These are phyloP conservation scores for Phytophthora colocasiae DNA, from an alignment of 352 stramenopile species.

Conservation along the genomic window DNA sequence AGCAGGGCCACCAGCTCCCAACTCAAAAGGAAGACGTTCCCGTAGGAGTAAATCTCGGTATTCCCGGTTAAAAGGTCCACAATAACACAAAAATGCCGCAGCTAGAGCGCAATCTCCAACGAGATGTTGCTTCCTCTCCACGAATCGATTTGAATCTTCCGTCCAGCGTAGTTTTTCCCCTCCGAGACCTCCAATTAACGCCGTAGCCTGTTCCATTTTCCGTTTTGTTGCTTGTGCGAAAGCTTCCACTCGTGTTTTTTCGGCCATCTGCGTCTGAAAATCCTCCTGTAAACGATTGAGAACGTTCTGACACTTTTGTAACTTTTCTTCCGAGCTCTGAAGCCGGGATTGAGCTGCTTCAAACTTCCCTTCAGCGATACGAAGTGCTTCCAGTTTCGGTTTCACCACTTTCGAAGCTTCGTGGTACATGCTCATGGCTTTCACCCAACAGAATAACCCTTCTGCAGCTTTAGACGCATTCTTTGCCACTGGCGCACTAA, in stretches of 20 bases:
- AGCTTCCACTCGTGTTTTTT: slow-evolving; percentile 89
- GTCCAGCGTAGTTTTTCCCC: slow-evolving; percentile 90
- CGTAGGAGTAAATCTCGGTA: slow-evolving; percentile 72
- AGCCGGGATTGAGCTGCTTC: slow-evolving; percentile 84
- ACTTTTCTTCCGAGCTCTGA: slow-evolving; percentile 72
- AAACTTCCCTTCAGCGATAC: slow-evolving; percentile 87
- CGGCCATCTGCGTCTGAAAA: slow-evolving; percentile 91
- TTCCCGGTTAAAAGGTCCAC: slow-evolving; percentile 91
- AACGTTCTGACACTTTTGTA: slow-evolving; percentile 69
- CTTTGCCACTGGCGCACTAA: slow-evolving; percentile 77
- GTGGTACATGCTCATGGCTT: slow-evolving; percentile 93
- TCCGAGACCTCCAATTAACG: slow-evolving; percentile 86
- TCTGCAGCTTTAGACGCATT: slow-evolving; percentile 93
- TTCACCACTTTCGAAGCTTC: slow-evolving; percentile 94
- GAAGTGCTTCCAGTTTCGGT: slow-evolving; percentile 93
- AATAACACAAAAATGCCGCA: slow-evolving; percentile 91
- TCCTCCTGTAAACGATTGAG: slow-evolving; percentile 78
- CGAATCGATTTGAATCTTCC: slow-evolving; percentile 88
- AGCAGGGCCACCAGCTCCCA: slow-evolving; percentile 44
- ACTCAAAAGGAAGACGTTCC: slow-evolving; percentile 70
- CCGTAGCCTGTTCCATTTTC: slow-evolving; percentile 92
- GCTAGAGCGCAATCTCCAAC: slow-evolving; percentile 89
- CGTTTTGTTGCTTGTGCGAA: slow-evolving; percentile 83
- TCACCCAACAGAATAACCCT: slow-evolving; percentile 91
- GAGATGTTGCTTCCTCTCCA: slow-evolving; percentile 80